Evolutionary conservation across 2,329 filamentous ascomycete species (phyloP), one percentile per base, ranked within the genome.

Genomic region (Calycina herbarum): DNA sequence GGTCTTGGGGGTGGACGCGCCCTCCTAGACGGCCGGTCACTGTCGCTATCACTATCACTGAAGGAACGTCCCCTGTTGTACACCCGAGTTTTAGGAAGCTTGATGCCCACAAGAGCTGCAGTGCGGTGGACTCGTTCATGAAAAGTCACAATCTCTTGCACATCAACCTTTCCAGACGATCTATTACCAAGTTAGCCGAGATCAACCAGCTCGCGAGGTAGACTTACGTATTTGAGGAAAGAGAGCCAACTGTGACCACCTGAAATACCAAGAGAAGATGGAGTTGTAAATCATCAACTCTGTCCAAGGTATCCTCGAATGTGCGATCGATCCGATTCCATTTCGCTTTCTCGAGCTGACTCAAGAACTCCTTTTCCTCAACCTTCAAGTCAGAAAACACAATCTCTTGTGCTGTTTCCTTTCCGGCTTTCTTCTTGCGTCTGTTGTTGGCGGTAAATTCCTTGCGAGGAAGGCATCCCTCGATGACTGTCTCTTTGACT

Each of bases 221-320:
- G 24, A 67, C 73, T 66, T 61, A 73, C 70, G 68, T 4, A 51
- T 71, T 64, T 62, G 59, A 65, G 2, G 68, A 69, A 35, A 73
- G 33, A 1, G 59, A 59, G 10, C 69, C 66, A 29, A 73, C 61
- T 3, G 66, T 71, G 27, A 73, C 59, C 40, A 73, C 69, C 35
- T 72, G 71, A 38, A 64, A 68, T 5, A 74, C 65, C 13, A 73
- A 62, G 20, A 73, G 64, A 59, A 73, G 65, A 67, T 70, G 67
- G 15, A 71, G 66, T 51, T 73, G 72, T 24, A 73, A 31, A 11
- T 71, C 63, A 51, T 69, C 64, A 17, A 74, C 62, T 24, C 68
- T 59, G 15, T 64, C 59, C 40, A 68, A 65, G 27, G 59, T 64
- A 7, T 59, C 59, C 7, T 64, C 31, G 1, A 68, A 38, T 2